Percentiles rank a stretch among this genome's conserved stretches.
phyloP scores from a whole-genome alignment of 2,329 filamentous ascomycete genomes.

The Fusarium dlaminii region DNA sequence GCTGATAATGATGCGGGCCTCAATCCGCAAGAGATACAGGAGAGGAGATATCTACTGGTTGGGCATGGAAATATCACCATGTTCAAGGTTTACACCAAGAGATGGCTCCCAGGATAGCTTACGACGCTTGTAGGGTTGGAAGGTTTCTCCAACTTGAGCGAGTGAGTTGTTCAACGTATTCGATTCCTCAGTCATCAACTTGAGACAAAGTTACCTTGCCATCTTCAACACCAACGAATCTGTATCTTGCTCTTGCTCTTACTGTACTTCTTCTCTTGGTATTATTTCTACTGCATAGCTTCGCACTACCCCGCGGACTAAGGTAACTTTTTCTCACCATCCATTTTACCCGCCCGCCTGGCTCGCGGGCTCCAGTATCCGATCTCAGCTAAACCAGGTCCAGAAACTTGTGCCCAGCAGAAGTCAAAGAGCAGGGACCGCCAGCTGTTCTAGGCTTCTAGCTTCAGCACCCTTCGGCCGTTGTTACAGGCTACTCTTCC shows the following conservation, averaged over 20 bases:
- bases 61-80: neutral
- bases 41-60: neutral
- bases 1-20: neutral
- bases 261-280: neutral
- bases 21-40: neutral
- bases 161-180: neutral
- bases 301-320: conserved; percentile 28
- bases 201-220: neutral
- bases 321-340: neutral
- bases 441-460: conserved; percentile 7
- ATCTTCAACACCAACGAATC: neutral
- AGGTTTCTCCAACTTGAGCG: neutral
- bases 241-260: neutral
- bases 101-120: neutral
- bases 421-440: conserved; percentile 11
- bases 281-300: neutral
- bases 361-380: conserved; percentile 28
- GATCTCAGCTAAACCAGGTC: conserved; percentile 17
- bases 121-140: conserved; percentile 7
- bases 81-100: neutral
- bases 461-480: neutral
- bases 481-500: conserved; percentile 4
- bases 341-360: conserved; percentile 36
- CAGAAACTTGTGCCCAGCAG: neutral
- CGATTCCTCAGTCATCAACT: conserved; percentile 19